A percentile compares a stretch with the other conserved stretches of the same genome.
Conservation (phyloP, 306 rosid genomes). For the Cicer yamashitae region DNA sequence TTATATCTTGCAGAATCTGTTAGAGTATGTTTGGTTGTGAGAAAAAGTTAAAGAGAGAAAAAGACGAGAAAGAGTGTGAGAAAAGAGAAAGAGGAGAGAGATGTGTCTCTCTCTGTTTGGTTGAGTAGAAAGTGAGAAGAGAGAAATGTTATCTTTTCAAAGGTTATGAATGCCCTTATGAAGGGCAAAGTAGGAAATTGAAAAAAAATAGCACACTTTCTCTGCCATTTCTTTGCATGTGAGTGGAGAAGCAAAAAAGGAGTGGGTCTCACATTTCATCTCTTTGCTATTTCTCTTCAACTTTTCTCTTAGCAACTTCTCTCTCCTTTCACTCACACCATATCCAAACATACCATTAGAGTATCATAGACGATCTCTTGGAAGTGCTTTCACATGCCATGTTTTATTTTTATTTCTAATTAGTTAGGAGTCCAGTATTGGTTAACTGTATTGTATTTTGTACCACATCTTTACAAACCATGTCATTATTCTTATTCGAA, state of each 20-base stretch:
- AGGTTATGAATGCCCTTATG: too few species aligned
- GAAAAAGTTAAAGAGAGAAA: not conserved
- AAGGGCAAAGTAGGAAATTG: not conserved
- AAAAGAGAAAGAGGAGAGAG: not conserved
- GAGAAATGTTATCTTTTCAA: too few species aligned
- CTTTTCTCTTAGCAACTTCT: not conserved
- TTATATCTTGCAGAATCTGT: not conserved
- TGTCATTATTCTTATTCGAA: conserved; percentile 2
- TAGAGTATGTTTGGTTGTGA: not conserved
- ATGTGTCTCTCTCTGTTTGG: not conserved
- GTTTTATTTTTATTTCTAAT: conserved; percentile 14
- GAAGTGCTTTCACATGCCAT: conserved; percentile 9
- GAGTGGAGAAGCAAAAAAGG: not conserved
- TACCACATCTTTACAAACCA: not conserved
- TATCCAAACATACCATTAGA: not conserved
- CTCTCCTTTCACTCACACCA: not conserved
- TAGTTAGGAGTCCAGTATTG: not conserved
- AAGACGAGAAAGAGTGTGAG: not conserved
- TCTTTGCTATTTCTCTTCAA: not conserved
- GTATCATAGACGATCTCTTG: conserved; percentile 13
- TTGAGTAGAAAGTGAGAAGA: too few species aligned
- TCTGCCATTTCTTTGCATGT: not conserved
- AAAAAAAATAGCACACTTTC: not conserved
- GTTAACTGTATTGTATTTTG: not conserved
- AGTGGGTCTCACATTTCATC: not conserved